These are phyloP conservation scores for Penicillium herquei DNA, from an alignment of 495 filamentous ascomycete species.

Conservation along the genomic window DNA sequence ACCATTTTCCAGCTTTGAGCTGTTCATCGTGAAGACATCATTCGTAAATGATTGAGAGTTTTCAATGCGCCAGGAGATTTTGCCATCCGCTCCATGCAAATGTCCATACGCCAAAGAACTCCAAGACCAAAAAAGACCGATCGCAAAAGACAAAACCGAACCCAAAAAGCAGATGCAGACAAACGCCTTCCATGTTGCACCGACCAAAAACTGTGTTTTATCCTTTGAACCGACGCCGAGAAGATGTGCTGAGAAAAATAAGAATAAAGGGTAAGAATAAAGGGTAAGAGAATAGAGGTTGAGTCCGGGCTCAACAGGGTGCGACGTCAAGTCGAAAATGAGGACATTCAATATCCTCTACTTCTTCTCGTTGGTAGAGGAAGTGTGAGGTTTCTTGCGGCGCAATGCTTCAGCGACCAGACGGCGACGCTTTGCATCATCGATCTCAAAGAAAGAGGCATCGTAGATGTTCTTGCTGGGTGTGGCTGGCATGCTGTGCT, in stretches of 20 bases:
- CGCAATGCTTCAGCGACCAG: conserved; percentile 47
- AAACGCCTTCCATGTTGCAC: too few relatives aligned
- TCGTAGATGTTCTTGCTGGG: conserved; percentile 6
- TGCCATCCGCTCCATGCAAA: conserved; percentile 14
- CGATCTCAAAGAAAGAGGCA: conserved; percentile 45
- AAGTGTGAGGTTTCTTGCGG: conserved; percentile 39
- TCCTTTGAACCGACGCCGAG: conserved; percentile 13
- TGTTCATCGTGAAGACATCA: conserved; percentile 15
- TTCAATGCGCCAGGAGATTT: conserved; percentile 12
- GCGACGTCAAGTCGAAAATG: neutral
- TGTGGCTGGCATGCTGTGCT: too few relatives aligned
- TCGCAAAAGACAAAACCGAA: conserved; percentile 7
- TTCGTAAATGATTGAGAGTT: conserved; percentile 12
- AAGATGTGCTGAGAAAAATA: conserved; percentile 6
- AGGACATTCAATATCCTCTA: neutral
- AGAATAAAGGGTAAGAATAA: neutral
- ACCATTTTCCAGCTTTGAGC: neutral
- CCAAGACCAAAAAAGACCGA: conserved; percentile 10
- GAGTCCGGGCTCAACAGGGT: conserved; percentile 10
- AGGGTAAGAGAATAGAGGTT: conserved; percentile 4
- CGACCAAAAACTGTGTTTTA: neutral
- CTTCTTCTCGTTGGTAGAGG: neutral
- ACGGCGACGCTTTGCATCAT: conserved; percentile 48
- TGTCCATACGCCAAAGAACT: conserved; percentile 18
- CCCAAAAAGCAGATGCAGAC: neutral